Evolutionary conservation across 2,329 filamentous ascomycete genomes (phyloP).

Genomic region (Pestalotiopsis sp.): DNA sequence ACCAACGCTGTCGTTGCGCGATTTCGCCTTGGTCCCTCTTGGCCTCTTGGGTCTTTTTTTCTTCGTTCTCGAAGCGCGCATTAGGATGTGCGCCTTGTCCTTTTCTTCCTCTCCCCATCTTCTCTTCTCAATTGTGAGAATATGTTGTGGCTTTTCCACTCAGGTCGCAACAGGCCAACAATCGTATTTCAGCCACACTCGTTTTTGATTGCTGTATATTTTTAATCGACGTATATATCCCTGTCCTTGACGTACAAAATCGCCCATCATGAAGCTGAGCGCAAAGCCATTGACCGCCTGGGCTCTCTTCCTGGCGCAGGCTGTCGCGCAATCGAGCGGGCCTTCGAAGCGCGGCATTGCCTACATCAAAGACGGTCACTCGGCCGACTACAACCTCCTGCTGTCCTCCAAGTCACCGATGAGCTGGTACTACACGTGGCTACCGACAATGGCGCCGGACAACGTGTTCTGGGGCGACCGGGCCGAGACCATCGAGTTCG

Average conservation of each 20-base stretch:
- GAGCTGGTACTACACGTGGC: slow-evolving; percentile 44
- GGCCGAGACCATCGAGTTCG: slow-evolving; percentile 30
- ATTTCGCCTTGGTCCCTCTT: background rate
- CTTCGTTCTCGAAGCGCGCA: background rate
- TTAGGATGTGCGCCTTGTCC: too few species aligned
- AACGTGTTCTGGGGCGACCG: slow-evolving; percentile 15
- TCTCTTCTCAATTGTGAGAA: background rate
- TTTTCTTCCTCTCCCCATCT: background rate
- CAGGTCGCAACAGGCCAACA: background rate
- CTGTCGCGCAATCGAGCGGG: background rate
- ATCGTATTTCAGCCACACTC: background rate
- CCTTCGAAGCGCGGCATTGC: slow-evolving; percentile 28
- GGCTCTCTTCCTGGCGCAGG: background rate
- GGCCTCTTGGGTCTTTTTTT: background rate
- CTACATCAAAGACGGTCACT: slow-evolving; percentile 22
- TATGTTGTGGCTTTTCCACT: background rate
- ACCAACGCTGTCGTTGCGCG: background rate
- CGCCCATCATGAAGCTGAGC: background rate
- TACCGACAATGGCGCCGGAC: slow-evolving; percentile 20
- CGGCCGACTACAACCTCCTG: slow-evolving; percentile 33
- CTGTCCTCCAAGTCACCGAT: slow-evolving; percentile 36
- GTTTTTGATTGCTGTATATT: background rate
- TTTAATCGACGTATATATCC: background rate
- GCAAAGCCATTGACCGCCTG: background rate
- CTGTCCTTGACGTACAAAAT: background rate